Percentiles rank a stretch among this genome's conserved stretches.
phyloP scores from a whole-genome alignment of 305 asterid genomes.

The Solanum hybrid region DNA sequence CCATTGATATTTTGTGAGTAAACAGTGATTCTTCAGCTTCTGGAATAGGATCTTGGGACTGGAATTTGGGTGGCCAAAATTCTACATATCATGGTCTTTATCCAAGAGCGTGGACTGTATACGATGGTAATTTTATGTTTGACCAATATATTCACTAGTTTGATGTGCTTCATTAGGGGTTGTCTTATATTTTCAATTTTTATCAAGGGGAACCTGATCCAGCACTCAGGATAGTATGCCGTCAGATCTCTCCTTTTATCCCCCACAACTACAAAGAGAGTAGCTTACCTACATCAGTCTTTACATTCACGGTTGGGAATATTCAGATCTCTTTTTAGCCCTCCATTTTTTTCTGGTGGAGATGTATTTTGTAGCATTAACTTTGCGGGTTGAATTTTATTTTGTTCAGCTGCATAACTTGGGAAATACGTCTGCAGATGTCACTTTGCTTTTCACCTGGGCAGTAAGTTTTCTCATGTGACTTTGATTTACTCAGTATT shows the following conservation, averaged over 20 bases:
- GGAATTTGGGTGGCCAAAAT: slow-evolving; percentile 61
- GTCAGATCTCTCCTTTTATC: slow-evolving; percentile 87
- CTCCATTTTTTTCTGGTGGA: neutral
- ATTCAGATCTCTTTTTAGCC: neutral
- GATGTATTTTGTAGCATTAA: slow-evolving; percentile 10
- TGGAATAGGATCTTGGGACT: slow-evolving; percentile 97
- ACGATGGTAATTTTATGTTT: slow-evolving; percentile 53
- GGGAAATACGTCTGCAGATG: slow-evolving; percentile 64
- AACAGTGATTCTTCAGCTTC: slow-evolving; percentile 62
- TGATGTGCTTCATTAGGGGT: slow-evolving; percentile 11
- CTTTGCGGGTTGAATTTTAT: slow-evolving; percentile 14
- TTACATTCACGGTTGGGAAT: slow-evolving; percentile 63
- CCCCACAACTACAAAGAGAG: slow-evolving; percentile 96
- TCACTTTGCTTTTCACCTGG: slow-evolving; percentile 91
- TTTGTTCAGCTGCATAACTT: slow-evolving; percentile 59
- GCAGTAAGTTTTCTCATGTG: slow-evolving; percentile 47
- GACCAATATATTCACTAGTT: slow-evolving; percentile 7
- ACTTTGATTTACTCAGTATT: neutral
- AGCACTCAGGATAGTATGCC: slow-evolving; percentile 70
- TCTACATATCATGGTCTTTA: slow-evolving; percentile 87
- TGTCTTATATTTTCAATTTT: slow-evolving; percentile 11
- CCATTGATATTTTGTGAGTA: slow-evolving; percentile 25
- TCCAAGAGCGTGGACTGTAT: slow-evolving; percentile 97
- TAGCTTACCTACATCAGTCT: slow-evolving; percentile 85
- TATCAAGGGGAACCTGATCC: slow-evolving; percentile 95